These are phyloP conservation scores for Metschnikowia continentalis DNA, from an alignment of 805 yeast species.

Conservation along the genomic window DNA sequence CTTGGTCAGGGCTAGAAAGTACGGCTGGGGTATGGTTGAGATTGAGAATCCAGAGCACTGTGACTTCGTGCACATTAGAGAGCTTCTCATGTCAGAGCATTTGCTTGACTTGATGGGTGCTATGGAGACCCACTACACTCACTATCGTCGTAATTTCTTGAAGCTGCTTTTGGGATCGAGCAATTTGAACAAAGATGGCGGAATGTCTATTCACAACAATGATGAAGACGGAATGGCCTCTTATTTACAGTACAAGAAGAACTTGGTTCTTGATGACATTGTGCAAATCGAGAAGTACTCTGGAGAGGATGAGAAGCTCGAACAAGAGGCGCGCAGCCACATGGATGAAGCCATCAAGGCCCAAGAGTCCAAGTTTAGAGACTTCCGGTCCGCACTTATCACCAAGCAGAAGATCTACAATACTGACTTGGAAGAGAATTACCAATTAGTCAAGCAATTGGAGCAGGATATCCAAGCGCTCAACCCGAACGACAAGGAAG, in stretches of 20 bases:
- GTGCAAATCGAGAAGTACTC: constrained; percentile 13
- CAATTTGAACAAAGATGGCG: constrained; percentile 6
- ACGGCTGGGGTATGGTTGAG: constrained; percentile 84
- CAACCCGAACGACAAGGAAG: constrained; percentile 14
- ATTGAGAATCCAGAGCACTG: constrained; percentile 75
- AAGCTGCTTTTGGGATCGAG: constrained; percentile 38
- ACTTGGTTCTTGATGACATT: constrained; percentile 14
- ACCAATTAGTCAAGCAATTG: constrained; percentile 32
- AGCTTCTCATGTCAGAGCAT: constrained; percentile 61
- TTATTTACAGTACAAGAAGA: constrained; percentile 15
- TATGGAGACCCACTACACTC: constrained; percentile 75
- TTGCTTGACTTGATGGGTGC: constrained; percentile 75
- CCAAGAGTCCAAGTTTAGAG: constrained; percentile 57
- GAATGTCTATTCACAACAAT: background rate
- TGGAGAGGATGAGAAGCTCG: constrained; percentile 25
- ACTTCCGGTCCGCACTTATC: constrained; percentile 56
- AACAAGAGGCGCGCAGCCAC: constrained; percentile 19
- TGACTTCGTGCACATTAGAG: constrained; percentile 65
- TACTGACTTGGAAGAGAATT: constrained; percentile 45
- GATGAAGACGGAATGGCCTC: constrained; percentile 19
- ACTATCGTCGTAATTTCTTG: constrained; percentile 58
- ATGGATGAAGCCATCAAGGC: constrained; percentile 32
- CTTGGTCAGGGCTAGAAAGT: constrained; percentile 52
- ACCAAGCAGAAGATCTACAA: constrained; percentile 55
- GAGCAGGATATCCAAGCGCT: constrained; percentile 23